Evolutionary conservation across 2,329 filamentous ascomycete genomes (phyloP).

Genomic region (Pestalotiopsis sp.): DNA sequence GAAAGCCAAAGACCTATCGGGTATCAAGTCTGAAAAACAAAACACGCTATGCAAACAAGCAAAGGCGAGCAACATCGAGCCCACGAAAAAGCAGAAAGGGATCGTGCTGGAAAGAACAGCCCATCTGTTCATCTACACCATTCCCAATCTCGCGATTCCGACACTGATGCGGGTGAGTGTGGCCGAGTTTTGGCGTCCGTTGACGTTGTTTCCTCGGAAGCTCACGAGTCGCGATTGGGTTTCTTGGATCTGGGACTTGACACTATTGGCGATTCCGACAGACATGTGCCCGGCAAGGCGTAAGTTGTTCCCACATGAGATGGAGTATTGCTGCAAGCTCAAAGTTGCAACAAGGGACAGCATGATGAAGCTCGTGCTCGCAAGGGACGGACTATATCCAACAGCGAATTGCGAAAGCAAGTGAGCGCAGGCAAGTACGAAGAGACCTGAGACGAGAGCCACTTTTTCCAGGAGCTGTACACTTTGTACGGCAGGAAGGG

Average conservation of each 20-base stretch:
- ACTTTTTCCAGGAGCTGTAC: neutral
- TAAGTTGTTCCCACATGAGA: constrained; percentile 12
- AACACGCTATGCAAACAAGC: constrained; percentile 2
- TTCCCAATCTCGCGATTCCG: neutral
- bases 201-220: neutral
- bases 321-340: constrained; percentile 6
- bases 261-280: constrained; percentile 1
- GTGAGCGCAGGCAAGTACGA: neutral
- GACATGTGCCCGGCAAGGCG: constrained; percentile 6
- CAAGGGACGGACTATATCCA: neutral
- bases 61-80: neutral
- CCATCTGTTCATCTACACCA: neutral
- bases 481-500: too few relatives aligned
- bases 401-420: neutral
- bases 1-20: neutral
- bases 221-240: neutral
- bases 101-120: neutral
- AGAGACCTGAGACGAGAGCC: neutral
- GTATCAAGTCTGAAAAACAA: neutral
- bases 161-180: neutral
- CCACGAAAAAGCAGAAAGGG: neutral
- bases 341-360: constrained; percentile 1
- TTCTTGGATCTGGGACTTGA: constrained; percentile 13
- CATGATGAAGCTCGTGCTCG: constrained; percentile 2
- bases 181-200: neutral